Percentiles rank a stretch among this genome's conserved stretches.
These are phyloP conservation scores for Diaporthe batatas DNA, from an alignment of 2,329 filamentous ascomycete genomes.

Conservation along the genomic window DNA sequence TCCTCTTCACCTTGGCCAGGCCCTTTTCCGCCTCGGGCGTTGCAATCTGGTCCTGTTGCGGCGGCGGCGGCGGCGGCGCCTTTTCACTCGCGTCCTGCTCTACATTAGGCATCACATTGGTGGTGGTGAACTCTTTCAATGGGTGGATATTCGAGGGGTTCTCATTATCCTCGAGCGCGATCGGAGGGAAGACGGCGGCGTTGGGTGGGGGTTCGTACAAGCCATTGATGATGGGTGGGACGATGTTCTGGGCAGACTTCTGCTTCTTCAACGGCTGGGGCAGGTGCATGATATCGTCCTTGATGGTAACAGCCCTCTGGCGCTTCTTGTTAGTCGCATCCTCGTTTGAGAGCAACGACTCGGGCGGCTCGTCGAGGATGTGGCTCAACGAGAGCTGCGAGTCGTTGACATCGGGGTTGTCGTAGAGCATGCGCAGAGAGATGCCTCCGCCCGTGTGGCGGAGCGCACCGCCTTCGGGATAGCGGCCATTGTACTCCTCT, in stretches of 20 bases:
- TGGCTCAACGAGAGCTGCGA: constrained; percentile 60
- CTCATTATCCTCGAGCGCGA: constrained; percentile 68
- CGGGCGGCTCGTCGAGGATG: constrained; percentile 60
- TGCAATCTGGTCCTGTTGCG: constrained; percentile 19
- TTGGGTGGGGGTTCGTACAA: constrained; percentile 73
- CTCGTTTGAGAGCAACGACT: constrained; percentile 45
- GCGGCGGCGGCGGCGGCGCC: constrained; percentile 1
- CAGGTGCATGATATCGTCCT: constrained; percentile 74
- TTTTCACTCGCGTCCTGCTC: constrained; percentile 44
- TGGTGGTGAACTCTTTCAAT: constrained; percentile 57
- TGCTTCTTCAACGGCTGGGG: constrained; percentile 76
- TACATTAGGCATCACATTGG: constrained; percentile 44
- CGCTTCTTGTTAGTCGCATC: constrained; percentile 68
- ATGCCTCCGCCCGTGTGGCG: constrained; percentile 41
- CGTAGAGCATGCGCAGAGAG: constrained; percentile 57
- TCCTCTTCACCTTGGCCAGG: constrained; percentile 62
- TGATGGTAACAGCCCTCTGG: constrained; percentile 60
- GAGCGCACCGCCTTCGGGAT: constrained; percentile 35
- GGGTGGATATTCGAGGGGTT: constrained; percentile 47
- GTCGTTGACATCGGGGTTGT: constrained; percentile 55
- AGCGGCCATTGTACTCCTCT: constrained; percentile 41
- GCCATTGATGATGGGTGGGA: constrained; percentile 75
- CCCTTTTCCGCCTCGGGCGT: constrained; percentile 51
- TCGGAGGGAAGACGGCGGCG: constrained; percentile 73
- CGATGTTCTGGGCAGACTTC: constrained; percentile 66